Evolutionary conservation across 2,329 filamentous ascomycete genomes (phyloP), one percentile per base, ranked within the genome.

Genomic region (Curvularia eragrostidis): DNA sequence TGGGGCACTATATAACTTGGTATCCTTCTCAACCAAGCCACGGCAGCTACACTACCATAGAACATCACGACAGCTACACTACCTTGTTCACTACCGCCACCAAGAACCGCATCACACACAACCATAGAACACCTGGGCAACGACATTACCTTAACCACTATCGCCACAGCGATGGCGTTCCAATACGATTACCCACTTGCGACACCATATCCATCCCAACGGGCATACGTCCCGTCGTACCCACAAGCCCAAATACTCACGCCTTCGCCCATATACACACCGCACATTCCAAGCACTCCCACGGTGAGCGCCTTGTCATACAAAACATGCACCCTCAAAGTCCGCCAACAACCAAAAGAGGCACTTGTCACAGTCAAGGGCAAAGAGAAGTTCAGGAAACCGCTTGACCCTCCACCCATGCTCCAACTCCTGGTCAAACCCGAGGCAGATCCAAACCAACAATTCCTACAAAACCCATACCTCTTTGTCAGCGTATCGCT

Each of bases 381-480:
- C 64, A 92, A 92, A 75, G 90, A 92, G 72, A 92, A 92, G 81
- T 90, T 91, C 71, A 88, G 92, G 65, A 96, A 96, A 76, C 91
- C 92, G 7, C 87, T 97, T 69, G 92, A 97, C 74, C 92, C 93
- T 50, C 92, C 92, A 12, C 92, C 92, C 41, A 91, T 96, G 67
- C 81, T 96, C 44, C 88, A 94, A 78, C 83, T 96, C 46, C 77
- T 78, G 75, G 85, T 87, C 55, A 77, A 75, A 49, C 73, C 77
- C 47, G 71, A 75, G 26, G 73, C 71, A 28, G 85, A 86, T 72
- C 81, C 83, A 18, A 77, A 85, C 77, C 81, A 90, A 86, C 82
- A 87, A 64, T 89, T 83, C 73, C 79, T 88, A 38, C 85, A 87
- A 73, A 89, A 84, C 64, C 87, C 87, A 3, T 87, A 88, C 69